Base-by-base conservation (phyloP, 305 asterid genomes). In the Fraxinus latifolia region DNA sequence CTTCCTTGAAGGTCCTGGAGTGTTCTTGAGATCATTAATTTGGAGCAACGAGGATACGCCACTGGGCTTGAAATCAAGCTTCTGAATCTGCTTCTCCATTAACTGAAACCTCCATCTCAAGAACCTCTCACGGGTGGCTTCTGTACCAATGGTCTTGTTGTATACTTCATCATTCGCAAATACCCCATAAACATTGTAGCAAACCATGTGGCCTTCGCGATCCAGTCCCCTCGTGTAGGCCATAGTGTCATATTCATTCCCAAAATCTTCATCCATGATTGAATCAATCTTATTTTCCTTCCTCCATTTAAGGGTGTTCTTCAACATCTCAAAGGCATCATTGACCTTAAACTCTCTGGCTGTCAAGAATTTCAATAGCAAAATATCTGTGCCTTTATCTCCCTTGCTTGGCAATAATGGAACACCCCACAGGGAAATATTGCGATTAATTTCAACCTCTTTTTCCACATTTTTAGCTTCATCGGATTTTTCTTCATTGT, bases 101-200 rank as follows among this genome's bases (percentile, higher is more conserved):
- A 90, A 15, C 70, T 86, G 91, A 75, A 90, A 58, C 81, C 93
- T 87, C 93, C 93, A 90, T 70, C 58, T 79, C 25, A 90, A 62
- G 55, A 90, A 90, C 87, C 81, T 90, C 76, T 90, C 87, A 0
- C 90, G 83, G 8, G 89, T 4, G 1, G 80, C 95, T 3, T 90
- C 93, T 0, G 83, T 88, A 4, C 93, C 91, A 7, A 94, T 88
- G 0, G 90, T 89, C 85, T 78, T 88, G 2, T 91, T 84, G 58
- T 92, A 93, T 60, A 88, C 60, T 25, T 89, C 92, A 0, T 89
- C 89, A n/a, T 90, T 65, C 1, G 87, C 91, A 47, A 94, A 90
- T n/a, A 84, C 92, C 0, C 97, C 98, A 37, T 88, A 93, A 9
- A 91, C 86, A 27, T 94, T 94, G 92, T 91, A 92, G 82, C 98